A percentile compares a stretch with the other conserved stretches of the same genome.
Conservation (phyloP, 2,329 filamentous ascomycete species). For the Fusarium temperatum region DNA sequence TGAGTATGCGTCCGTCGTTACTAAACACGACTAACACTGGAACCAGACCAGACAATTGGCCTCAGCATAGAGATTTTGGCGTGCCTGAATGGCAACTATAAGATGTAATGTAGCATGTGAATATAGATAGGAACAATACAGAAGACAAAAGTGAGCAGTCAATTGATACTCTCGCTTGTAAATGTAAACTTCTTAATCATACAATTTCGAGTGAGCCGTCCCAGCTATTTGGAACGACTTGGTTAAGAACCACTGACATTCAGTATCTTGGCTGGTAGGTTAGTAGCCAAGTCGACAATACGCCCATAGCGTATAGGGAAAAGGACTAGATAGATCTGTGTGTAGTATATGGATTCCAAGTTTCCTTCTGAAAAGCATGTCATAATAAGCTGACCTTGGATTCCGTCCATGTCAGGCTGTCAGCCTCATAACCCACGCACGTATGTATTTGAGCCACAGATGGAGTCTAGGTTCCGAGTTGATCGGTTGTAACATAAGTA, state of each 20-base stretch:
- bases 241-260: no score
- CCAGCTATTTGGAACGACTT: not conserved
- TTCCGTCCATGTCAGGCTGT: not conserved
- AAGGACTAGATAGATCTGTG: not conserved
- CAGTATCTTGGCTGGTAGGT: not conserved
- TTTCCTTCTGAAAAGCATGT: not conserved
- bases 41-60: constrained; percentile 52
- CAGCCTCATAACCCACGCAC: not conserved
- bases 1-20: not conserved
- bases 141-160: constrained; percentile 2
- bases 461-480: not conserved
- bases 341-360: not conserved
- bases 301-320: not conserved
- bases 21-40: constrained; percentile 12
- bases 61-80: constrained; percentile 51
- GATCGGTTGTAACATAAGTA: not conserved
- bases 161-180: constrained; percentile 22
- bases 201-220: constrained; percentile 4
- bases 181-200: not conserved
- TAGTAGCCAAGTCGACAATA: not conserved
- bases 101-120: constrained; percentile 7
- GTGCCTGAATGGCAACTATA: constrained; percentile 55
- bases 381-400: not conserved
- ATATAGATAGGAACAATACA: not conserved
- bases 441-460: not conserved